Evolutionary conservation across 2,329 filamentous ascomycete genomes (phyloP), one percentile per base, ranked within the genome.

Genomic region (Hypoxylon sp.): DNA sequence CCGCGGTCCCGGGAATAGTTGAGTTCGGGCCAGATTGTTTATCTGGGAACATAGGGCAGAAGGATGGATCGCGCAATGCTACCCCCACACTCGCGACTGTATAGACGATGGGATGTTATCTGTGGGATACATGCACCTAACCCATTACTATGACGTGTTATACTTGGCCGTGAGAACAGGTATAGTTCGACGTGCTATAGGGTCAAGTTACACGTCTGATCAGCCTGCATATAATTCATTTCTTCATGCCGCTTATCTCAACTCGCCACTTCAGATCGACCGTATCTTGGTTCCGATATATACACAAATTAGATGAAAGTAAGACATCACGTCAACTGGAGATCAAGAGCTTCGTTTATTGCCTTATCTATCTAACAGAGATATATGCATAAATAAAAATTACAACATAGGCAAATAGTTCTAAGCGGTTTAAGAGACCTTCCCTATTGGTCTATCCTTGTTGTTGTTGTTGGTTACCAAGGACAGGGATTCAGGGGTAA

Each of bases 21-120:
- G 30, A 27, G 53, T 56, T 56, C 41, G 53, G 53, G 14, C 30
- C 14, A 43, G 41, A n/a, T n/a, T 11, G 34, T 43, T 7, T 16
- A 27, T 39, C 34, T 43, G 27, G n/a, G n/a, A n/a, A n/a, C 34
- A 34, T 53, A 21, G 39, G 37, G 27, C 32, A 12, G 23, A 29
- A 11, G 29, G 19, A 14, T 11, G 30, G 30, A 30, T 45, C 37
- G 16, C 52, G 41, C 30, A 47, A 43, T 55, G 53, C 32, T 37
- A 56, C 53, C 53, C 53, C 41, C 53, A 56, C 53, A 56, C 53
- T 47, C 41, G 41, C 53, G 30, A 39, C 46, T 3, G 41, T 46
- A n/a, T n/a, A 19, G 19, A 29, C 53, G 39, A 56, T 47, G 30
- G 23, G 21, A 29, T 34, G 29, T 32, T 41, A 45, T 45, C 25